Evolutionary conservation across 148 eudicot species (phyloP).

Genomic region (Cornus florida): DNA sequence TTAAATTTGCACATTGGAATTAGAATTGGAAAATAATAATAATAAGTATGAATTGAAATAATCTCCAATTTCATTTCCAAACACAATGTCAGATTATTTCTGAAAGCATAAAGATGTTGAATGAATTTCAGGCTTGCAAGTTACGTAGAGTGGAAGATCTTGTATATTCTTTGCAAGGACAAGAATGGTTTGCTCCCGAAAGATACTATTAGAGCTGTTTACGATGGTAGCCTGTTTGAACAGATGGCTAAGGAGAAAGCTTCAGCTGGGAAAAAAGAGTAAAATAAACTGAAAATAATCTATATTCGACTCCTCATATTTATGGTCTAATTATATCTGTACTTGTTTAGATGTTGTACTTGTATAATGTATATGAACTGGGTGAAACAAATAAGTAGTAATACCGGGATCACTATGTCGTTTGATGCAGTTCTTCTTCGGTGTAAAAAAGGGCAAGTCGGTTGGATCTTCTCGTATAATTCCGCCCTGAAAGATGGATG

Average conservation of each 20-base stretch:
- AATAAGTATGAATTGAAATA: not conserved
- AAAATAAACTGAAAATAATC: not conserved
- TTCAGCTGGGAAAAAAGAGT: conserved; percentile 30
- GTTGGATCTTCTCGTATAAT: not conserved
- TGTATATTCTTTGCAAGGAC: conserved; percentile 56
- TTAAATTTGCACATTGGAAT: not conserved
- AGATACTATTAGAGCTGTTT: conserved; percentile 50
- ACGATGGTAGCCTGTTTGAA: conserved; percentile 72
- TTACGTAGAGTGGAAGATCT: conserved; percentile 58
- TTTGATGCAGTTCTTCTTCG: not conserved
- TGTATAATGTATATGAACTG: too few relatives aligned
- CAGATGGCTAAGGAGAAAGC: conserved; percentile 48
- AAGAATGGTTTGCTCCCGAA: conserved; percentile 53
- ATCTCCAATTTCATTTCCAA: not conserved
- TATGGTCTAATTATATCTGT: too few relatives aligned
- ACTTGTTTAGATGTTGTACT: not conserved
- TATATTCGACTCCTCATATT: not conserved
- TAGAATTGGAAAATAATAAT: not conserved
- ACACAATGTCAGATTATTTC: not conserved
- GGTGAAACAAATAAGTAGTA: not conserved
- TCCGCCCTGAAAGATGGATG: not conserved
- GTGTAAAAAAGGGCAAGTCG: not conserved
- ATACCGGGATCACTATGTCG: not conserved
- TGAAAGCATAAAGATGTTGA: not conserved
- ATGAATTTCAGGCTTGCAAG: conserved; percentile 42